These are phyloP conservation scores for Cytospora paraplurivora DNA, from an alignment of 2,329 filamentous ascomycete species.

Conservation along the genomic window DNA sequence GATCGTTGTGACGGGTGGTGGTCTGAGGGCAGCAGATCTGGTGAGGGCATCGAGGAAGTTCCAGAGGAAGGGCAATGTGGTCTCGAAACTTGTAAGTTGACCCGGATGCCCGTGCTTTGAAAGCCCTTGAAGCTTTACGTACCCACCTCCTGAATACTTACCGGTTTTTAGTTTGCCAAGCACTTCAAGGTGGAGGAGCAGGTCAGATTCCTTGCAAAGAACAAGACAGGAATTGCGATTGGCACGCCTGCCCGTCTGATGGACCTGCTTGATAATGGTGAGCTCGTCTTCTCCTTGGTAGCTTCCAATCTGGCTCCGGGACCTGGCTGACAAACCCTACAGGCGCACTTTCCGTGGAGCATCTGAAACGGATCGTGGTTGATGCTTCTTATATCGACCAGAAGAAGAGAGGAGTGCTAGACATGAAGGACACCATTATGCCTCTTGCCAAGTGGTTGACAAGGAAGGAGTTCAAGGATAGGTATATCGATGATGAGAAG, in stretches of 20 bases:
- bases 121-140: background rate
- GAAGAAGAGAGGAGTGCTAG: slow-evolving; percentile 91
- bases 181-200: slow-evolving; percentile 95
- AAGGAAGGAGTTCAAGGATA: slow-evolving; percentile 68
- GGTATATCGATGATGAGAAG: slow-evolving; percentile 63
- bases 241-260: slow-evolving; percentile 83
- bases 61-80: slow-evolving; percentile 73
- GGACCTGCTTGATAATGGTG: slow-evolving; percentile 81
- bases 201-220: slow-evolving; percentile 69
- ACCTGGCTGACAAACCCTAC: slow-evolving; percentile 26
- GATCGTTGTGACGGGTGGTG: slow-evolving; percentile 82
- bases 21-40: slow-evolving; percentile 82
- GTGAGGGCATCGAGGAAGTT: slow-evolving; percentile 76
- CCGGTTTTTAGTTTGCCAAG: slow-evolving; percentile 73
- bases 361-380: slow-evolving; percentile 29
- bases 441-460: slow-evolving; percentile 76
- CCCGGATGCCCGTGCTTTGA: too few species aligned
- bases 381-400: slow-evolving; percentile 92
- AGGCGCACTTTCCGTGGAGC: slow-evolving; percentile 26
- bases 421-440: slow-evolving; percentile 91
- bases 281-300: slow-evolving; percentile 33
- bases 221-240: slow-evolving; percentile 80
- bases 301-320: background rate
- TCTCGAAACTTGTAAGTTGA: slow-evolving; percentile 73
- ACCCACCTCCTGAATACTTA: slow-evolving; percentile 24